Percentiles rank a stretch among this genome's conserved stretches.
phyloP scores from a whole-genome alignment of 2,329 filamentous ascomycete genomes.

The Tolypocladium capitatum region DNA sequence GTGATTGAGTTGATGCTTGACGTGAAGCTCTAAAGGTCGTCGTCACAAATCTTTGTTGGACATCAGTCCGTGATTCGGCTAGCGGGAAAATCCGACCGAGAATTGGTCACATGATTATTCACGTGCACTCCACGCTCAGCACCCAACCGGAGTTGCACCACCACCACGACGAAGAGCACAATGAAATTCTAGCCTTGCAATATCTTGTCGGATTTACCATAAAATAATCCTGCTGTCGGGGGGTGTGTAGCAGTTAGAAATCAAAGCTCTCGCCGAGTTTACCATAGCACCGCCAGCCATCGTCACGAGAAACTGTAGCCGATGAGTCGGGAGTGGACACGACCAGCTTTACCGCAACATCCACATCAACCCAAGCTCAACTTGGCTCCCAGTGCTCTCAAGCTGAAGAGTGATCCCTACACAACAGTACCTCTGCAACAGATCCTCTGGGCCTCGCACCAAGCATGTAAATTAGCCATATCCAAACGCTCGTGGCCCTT shows the following conservation, averaged over 20 bases:
- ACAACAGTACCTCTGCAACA: too few species aligned
- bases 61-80: slow-evolving; percentile 26
- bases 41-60: slow-evolving; percentile 34
- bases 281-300: too few species aligned
- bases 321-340: background rate
- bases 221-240: background rate
- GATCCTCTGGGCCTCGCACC: too few species aligned
- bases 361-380: background rate
- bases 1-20: slow-evolving; percentile 37
- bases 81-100: slow-evolving; percentile 25
- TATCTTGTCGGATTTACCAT: background rate
- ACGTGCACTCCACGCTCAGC: too few species aligned
- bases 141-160: background rate
- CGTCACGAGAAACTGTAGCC: background rate
- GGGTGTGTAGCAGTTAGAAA: too few species aligned
- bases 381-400: too few species aligned
- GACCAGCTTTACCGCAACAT: background rate
- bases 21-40: slow-evolving; percentile 27
- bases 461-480: too few species aligned
- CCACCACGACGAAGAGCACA: background rate
- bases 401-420: background rate
- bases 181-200: background rate
- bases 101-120: slow-evolving; percentile 15
- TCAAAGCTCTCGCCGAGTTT: background rate
- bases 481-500: too few species aligned